A percentile compares a stretch with the other conserved stretches of the same genome.
These are phyloP conservation scores for Plasmodium sp. DNA, from an alignment of 169 alveolate species.

Conservation along the genomic window DNA sequence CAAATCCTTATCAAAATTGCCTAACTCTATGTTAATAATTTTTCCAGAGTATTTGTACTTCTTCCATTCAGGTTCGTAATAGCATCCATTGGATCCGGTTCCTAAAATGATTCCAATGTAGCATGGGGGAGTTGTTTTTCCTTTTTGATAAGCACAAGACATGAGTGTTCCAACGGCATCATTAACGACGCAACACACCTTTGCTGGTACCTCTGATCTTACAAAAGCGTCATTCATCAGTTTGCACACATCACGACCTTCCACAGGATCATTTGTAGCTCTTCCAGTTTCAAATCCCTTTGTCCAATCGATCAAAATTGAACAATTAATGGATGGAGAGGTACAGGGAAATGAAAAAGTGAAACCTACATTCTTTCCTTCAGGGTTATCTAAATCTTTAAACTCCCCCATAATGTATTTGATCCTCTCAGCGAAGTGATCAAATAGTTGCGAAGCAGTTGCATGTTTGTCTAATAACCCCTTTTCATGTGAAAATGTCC, in stretches of 20 bases:
- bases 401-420: constrained; percentile 85
- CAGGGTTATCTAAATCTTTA: constrained; percentile 46
- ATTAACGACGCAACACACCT: constrained; percentile 85
- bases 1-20: constrained; percentile 89
- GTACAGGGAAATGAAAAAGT: constrained; percentile 91
- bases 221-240: constrained; percentile 88
- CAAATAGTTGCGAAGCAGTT: constrained; percentile 87
- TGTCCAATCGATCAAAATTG: constrained; percentile 91
- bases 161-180: constrained; percentile 93
- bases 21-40: constrained; percentile 90
- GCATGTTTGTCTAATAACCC: constrained; percentile 88
- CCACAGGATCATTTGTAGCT: constrained; percentile 90
- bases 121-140: constrained; percentile 84
- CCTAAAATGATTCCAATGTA: constrained; percentile 90
- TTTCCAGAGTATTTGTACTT: constrained; percentile 88
- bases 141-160: constrained; percentile 90
- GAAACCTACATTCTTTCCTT: constrained; percentile 83
- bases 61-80: constrained; percentile 88
- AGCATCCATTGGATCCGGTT: constrained; percentile 92
- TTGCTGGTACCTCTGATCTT: constrained; percentile 85
- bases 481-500: constrained; percentile 82
- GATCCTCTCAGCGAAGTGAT: constrained; percentile 84
- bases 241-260: constrained; percentile 91
- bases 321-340: constrained; percentile 79
- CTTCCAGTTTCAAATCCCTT: constrained; percentile 94